These are phyloP conservation scores for Platanthera zijinensis DNA, from an alignment of 106 monocot species.

Conservation along the genomic window DNA sequence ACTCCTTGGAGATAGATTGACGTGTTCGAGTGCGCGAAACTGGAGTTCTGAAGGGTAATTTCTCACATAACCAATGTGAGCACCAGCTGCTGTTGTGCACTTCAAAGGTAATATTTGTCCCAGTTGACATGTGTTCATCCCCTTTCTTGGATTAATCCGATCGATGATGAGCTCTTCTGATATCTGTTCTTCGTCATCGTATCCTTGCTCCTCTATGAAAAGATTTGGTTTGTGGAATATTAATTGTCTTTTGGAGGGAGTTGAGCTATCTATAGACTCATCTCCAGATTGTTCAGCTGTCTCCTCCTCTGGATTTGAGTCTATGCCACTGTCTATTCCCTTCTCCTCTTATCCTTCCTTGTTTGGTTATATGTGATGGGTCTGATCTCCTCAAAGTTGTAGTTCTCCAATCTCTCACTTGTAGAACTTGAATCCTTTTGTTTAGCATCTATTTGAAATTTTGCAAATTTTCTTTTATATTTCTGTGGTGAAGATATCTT, in stretches of 20 bases:
- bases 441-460: constrained; percentile 3
- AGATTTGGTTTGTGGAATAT: constrained; percentile 3
- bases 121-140: too few species aligned
- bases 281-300: not conserved
- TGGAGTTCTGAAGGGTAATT: too few species aligned
- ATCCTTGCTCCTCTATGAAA: not conserved
- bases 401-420: too few species aligned
- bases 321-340: not conserved
- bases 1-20: too few species aligned
- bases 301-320: not conserved
- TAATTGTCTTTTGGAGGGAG: constrained; percentile 4
- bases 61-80: too few species aligned
- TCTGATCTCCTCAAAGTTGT: not conserved
- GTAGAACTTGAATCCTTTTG: not conserved
- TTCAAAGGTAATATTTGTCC: too few species aligned
- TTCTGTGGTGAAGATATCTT: too few species aligned
- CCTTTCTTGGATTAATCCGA: constrained; percentile 62
- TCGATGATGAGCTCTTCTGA: constrained; percentile 42
- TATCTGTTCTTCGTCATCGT: constrained; percentile 17
- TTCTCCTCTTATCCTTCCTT: constrained; percentile 8
- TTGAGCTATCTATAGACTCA: not conserved
- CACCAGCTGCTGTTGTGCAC: too few species aligned
- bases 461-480: too few species aligned
- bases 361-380: not conserved
- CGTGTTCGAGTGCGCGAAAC: too few species aligned